These are phyloP conservation scores for Spatholobus suberectus DNA, from an alignment of 306 rosid species.

Conservation along the genomic window DNA sequence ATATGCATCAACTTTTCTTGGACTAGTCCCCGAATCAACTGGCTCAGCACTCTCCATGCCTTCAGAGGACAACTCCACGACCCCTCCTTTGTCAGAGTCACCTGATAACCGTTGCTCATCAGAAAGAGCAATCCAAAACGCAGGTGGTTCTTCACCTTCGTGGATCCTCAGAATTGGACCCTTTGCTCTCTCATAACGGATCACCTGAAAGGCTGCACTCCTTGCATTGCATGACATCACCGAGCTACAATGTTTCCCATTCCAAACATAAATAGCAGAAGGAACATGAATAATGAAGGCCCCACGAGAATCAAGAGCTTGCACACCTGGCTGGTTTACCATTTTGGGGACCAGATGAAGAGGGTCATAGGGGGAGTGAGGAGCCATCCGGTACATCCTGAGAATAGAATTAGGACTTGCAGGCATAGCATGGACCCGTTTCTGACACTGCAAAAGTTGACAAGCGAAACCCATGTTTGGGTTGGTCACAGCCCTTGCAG, in stretches of 20 bases:
- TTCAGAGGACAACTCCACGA: conserved; percentile 36
- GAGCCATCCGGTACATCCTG: conserved; percentile 92
- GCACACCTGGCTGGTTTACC: conserved; percentile 58
- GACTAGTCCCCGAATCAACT: conserved; percentile 28
- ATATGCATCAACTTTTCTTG: conserved; percentile 70
- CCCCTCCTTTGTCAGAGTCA: conserved; percentile 43
- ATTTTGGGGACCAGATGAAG: conserved; percentile 92
- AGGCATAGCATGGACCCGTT: conserved; percentile 84
- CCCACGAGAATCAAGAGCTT: conserved; percentile 93
- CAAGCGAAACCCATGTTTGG: conserved; percentile 96
- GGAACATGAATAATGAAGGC: conserved; percentile 88
- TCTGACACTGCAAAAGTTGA: conserved; percentile 96
- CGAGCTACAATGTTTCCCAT: conserved; percentile 61
- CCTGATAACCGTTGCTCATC: conserved; percentile 49
- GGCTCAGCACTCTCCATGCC: conserved; percentile 39
- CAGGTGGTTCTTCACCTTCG: conserved; percentile 79
- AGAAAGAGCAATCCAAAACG: conserved; percentile 81
- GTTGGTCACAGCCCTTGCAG: conserved; percentile 91
- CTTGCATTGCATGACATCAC: conserved; percentile 70
- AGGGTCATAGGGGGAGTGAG: conserved; percentile 92
- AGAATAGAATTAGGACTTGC: conserved; percentile 82
- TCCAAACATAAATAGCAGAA: conserved; percentile 85
- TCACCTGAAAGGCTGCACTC: conserved; percentile 76
- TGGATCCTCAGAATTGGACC: conserved; percentile 60
- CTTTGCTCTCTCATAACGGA: conserved; percentile 75